A percentile compares a stretch with the other conserved stretches of the same genome.
These are phyloP conservation scores for Mycena alexandri DNA, from an alignment of 768 basidiomycete genomes.

Conservation along the genomic window DNA sequence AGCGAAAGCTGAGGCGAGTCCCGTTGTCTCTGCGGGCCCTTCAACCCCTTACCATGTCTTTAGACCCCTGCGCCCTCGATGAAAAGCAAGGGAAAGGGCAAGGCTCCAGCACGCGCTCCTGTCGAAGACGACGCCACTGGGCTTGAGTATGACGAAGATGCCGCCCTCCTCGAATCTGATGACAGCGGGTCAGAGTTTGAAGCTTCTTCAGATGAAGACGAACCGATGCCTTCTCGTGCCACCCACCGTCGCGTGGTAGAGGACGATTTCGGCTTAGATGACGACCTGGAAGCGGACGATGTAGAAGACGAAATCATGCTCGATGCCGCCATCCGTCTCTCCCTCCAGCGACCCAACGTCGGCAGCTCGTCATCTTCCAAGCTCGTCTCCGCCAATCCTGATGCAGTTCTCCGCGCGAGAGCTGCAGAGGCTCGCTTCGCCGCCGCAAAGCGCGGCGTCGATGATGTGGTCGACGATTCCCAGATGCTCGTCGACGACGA, in stretches of 20 bases:
- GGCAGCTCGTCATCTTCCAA: constrained; percentile 53
- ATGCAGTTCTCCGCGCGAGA: constrained; percentile 59
- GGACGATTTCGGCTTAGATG: constrained; percentile 45
- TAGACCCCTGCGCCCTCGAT: constrained; percentile 20
- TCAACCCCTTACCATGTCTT: constrained; percentile 19
- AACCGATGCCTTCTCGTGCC: constrained; percentile 21
- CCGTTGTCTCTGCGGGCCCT: constrained; percentile 7
- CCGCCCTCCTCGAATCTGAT: constrained; percentile 62
- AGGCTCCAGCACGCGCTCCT: constrained; percentile 44
- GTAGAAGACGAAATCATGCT: constrained; percentile 69
- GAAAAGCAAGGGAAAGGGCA: constrained; percentile 54
- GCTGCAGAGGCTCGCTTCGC: constrained; percentile 68
- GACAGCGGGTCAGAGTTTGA: constrained; percentile 75
- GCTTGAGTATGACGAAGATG: constrained; percentile 54
- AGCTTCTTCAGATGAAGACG: constrained; percentile 39
- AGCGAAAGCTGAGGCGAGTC: constrained; percentile 42
- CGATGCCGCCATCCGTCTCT: constrained; percentile 66
- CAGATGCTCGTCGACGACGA: constrained; percentile 38
- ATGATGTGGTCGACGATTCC: constrained; percentile 51
- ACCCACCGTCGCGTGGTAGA: constrained; percentile 38
- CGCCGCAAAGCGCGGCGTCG: constrained; percentile 43
- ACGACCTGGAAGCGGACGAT: constrained; percentile 60
- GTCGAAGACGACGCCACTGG: constrained; percentile 47
- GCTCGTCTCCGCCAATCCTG: constrained; percentile 52
- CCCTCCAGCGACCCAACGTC: constrained; percentile 55